phyloP scores from a whole-genome alignment of 164 flowering plant genomes.

The Magnolia kwangsiensis region DNA sequence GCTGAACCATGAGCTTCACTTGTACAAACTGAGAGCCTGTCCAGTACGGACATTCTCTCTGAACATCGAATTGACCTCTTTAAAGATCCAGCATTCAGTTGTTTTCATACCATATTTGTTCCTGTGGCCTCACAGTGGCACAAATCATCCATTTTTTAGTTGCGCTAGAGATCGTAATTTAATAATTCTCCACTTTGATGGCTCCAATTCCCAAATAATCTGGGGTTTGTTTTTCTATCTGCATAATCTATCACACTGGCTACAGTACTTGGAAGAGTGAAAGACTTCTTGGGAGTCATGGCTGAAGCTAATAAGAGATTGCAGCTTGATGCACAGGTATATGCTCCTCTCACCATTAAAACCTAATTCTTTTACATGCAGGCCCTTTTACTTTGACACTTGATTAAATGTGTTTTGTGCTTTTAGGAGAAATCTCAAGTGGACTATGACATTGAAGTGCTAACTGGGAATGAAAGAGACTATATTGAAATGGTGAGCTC shows the following conservation, averaged over 20 bases:
- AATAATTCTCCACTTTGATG: neutral
- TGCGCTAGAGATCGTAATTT: neutral
- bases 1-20: too few relatives aligned
- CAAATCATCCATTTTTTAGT: too few relatives aligned
- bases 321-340: conserved; percentile 55
- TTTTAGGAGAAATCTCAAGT: conserved; percentile 44
- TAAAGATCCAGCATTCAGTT: too few relatives aligned
- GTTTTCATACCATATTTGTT: too few relatives aligned
- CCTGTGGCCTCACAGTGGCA: too few relatives aligned
- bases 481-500: conserved; percentile 71
- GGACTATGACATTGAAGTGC: conserved; percentile 67
- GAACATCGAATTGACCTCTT: too few relatives aligned
- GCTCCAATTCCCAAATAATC: neutral
- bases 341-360: neutral
- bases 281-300: conserved; percentile 67
- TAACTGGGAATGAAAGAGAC: conserved; percentile 67
- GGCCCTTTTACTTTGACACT: too few relatives aligned
- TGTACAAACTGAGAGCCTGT: too few relatives aligned
- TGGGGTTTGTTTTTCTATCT: neutral
- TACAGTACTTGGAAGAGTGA: conserved; percentile 72
- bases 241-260: neutral
- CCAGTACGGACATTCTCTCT: too few relatives aligned
- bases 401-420: neutral
- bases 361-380: neutral
- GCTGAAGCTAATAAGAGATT: conserved; percentile 68